A percentile compares a stretch with the other conserved stretches of the same genome.
phyloP scores from a whole-genome alignment of 2,329 filamentous ascomycete genomes.

The Lasiodiplodia gonubiensis region DNA sequence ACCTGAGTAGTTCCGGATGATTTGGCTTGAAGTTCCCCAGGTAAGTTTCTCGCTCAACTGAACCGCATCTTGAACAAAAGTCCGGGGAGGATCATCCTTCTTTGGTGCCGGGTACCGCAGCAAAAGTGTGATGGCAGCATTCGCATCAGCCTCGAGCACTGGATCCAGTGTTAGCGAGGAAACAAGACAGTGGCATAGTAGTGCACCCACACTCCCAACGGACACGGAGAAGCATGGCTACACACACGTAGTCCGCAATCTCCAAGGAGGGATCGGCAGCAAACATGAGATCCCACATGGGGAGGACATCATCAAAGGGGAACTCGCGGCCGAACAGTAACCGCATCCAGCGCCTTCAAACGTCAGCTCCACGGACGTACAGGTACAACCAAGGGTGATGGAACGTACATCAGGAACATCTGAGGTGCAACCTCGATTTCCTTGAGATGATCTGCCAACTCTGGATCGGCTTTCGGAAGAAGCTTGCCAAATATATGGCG shows the following conservation, averaged over 20 bases:
- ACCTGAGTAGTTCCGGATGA: slow-evolving; percentile 74
- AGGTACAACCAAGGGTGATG: background rate
- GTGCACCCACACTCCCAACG: slow-evolving; percentile 79
- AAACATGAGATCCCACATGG: slow-evolving; percentile 90
- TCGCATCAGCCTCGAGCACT: slow-evolving; percentile 90
- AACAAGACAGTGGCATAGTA: background rate
- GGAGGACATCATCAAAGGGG: slow-evolving; percentile 80
- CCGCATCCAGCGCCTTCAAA: slow-evolving; percentile 81
- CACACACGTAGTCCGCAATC: slow-evolving; percentile 86
- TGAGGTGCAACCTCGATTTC: slow-evolving; percentile 91
- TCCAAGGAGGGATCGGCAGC: slow-evolving; percentile 81
- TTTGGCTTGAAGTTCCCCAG: slow-evolving; percentile 64
- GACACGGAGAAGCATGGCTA: slow-evolving; percentile 90
- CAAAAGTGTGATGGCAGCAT: slow-evolving; percentile 78
- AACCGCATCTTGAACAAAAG: slow-evolving; percentile 84
- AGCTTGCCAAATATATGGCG: slow-evolving; percentile 84
- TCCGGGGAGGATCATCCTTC: slow-evolving; percentile 69
- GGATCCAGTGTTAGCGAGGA: background rate
- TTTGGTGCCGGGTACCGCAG: slow-evolving; percentile 79
- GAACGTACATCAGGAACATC: slow-evolving; percentile 84
- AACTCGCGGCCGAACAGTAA: slow-evolving; percentile 94
- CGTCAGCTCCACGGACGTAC: slow-evolving; percentile 32
- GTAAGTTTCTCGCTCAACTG: slow-evolving; percentile 72
- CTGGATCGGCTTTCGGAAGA: slow-evolving; percentile 79
- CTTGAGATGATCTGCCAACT: slow-evolving; percentile 79